phyloP scores from a whole-genome alignment of 225 moss, liverwort and hornwort species.

The Asterella californica region DNA sequence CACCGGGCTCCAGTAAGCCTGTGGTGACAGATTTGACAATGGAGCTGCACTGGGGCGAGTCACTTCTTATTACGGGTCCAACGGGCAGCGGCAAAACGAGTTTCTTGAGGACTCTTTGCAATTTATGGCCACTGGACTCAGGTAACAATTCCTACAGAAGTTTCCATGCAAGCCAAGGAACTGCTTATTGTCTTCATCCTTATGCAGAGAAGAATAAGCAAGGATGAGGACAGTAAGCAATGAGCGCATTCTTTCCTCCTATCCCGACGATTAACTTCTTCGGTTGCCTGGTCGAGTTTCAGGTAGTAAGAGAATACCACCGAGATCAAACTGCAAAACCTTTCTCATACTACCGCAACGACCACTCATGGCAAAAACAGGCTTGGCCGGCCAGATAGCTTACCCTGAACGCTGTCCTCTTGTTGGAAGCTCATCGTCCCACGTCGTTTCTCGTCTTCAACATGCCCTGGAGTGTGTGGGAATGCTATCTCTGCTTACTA shows the following conservation, averaged over 20 bases:
- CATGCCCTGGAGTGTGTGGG: constrained; percentile 28
- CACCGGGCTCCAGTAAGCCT: constrained; percentile 15
- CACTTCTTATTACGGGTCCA: constrained; percentile 28
- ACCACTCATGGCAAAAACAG: constrained; percentile 30
- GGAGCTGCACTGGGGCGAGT: constrained; percentile 30
- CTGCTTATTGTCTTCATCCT: neutral
- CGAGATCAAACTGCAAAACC: constrained; percentile 20
- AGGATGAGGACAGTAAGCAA: neutral
- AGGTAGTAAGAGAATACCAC: constrained; percentile 27
- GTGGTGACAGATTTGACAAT: constrained; percentile 20
- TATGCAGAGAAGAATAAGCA: neutral
- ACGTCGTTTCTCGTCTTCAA: constrained; percentile 9
- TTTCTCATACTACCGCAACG: constrained; percentile 25
- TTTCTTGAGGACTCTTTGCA: constrained; percentile 22
- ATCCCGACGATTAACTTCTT: neutral
- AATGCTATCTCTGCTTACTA: constrained; percentile 19
- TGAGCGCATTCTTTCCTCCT: neutral
- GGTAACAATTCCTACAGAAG: constrained; percentile 3
- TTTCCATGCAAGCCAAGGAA: neutral
- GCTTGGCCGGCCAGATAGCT: constrained; percentile 30
- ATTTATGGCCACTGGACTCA: constrained; percentile 32
- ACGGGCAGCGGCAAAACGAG: constrained; percentile 39
- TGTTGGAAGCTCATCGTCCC: neutral
- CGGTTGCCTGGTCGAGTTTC: neutral
- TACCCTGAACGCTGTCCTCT: constrained; percentile 20